Percentiles rank a stretch among this genome's conserved stretches.
phyloP scores from a whole-genome alignment of 768 basidiomycete genomes.

The Leccinum obscurum region DNA sequence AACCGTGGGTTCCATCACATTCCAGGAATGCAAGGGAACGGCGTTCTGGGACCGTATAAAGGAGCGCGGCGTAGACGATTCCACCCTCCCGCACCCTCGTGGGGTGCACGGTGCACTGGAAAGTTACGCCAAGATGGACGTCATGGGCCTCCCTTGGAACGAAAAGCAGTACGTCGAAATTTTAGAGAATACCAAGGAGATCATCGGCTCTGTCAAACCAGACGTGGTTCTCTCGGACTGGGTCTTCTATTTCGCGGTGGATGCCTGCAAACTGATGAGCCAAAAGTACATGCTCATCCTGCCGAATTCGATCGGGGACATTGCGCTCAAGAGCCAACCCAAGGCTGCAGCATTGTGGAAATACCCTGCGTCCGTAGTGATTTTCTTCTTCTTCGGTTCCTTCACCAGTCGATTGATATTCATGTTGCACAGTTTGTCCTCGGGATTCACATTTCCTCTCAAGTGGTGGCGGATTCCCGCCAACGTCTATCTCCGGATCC shows the following conservation, averaged over 20 bases:
- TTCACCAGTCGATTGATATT: background rate
- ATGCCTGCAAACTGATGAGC: background rate
- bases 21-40: too few species aligned
- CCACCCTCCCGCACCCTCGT: too few species aligned
- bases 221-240: too few species aligned
- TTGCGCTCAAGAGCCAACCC: background rate
- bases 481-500: constrained; percentile 9
- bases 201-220: too few species aligned
- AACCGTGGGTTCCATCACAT: too few species aligned
- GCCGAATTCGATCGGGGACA: constrained; percentile 2
- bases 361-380: constrained; percentile 4
- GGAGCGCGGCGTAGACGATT: too few species aligned
- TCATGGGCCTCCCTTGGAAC: too few species aligned
- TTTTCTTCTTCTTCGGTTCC: background rate
- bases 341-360: constrained; percentile 7
- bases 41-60: too few species aligned
- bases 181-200: too few species aligned
- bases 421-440: constrained; percentile 6
- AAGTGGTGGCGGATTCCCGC: constrained; percentile 16
- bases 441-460: constrained; percentile 13
- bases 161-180: too few species aligned
- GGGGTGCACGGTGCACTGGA: too few species aligned
- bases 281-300: constrained; percentile 8
- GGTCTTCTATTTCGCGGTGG: constrained; percentile 1
- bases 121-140: too few species aligned